Evolutionary conservation across 176 grass and related monocot genomes (phyloP).

Genomic region (Thinopyrum elongatum): DNA sequence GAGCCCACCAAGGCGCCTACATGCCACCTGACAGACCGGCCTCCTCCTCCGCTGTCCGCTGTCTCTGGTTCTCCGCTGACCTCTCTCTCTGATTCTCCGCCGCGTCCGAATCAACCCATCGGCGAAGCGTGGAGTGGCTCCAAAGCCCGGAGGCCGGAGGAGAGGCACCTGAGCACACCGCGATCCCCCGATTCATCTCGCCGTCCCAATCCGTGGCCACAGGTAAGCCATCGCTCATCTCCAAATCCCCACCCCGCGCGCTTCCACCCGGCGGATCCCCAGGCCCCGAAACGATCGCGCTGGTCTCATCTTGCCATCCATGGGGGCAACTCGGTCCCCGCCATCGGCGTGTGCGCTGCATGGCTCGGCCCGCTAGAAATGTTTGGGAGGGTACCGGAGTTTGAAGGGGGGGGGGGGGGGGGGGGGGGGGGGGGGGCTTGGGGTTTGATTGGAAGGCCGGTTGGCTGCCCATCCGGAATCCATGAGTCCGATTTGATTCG

Average conservation of each 20-base stretch:
- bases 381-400: neutral
- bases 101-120: neutral
- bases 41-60: neutral
- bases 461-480: neutral
- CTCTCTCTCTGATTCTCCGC: slow-evolving; percentile 3
- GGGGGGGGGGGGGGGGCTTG: neutral
- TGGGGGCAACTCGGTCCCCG: neutral
- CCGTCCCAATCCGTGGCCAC: neutral
- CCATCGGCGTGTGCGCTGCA: neutral
- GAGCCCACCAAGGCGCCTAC: neutral
- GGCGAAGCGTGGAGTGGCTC: neutral
- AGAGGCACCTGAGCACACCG: neutral
- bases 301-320: neutral
- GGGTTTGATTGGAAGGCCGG: neutral
- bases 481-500: neutral
- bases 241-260: neutral
- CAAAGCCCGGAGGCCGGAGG: neutral
- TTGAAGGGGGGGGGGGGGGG: no score
- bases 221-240: neutral
- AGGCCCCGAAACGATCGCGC: neutral
- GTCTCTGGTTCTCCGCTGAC: slow-evolving; percentile 4
- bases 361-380: neutral
- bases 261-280: neutral
- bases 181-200: neutral
- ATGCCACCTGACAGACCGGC: neutral